Conservation (phyloP, 495 filamentous ascomycete genomes). For the Penicillium desertorum region DNA sequence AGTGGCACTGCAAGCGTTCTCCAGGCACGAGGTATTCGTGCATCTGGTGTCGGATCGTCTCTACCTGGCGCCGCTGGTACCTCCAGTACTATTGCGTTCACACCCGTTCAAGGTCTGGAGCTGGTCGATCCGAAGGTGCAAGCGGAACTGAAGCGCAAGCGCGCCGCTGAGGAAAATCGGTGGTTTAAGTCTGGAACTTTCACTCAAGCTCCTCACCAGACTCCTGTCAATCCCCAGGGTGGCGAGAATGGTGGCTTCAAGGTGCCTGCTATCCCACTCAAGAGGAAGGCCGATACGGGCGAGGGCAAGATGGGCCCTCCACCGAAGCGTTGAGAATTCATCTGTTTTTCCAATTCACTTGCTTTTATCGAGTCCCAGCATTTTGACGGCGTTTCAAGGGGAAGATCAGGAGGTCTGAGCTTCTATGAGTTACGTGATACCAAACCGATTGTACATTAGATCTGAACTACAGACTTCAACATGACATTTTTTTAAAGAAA, state of each 20-base stretch:
- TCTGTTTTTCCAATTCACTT: slow-evolving; percentile 5
- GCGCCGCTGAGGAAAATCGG: slow-evolving; percentile 88
- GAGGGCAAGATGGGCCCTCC: slow-evolving; percentile 48
- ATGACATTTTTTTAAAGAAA: not conserved
- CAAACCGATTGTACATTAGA: slow-evolving; percentile 19
- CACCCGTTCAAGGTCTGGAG: slow-evolving; percentile 90
- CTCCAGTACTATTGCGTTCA: slow-evolving; percentile 86
- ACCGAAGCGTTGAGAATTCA: slow-evolving; percentile 31
- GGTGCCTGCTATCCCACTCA: slow-evolving; percentile 48
- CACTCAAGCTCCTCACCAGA: slow-evolving; percentile 72
- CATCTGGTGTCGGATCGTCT: slow-evolving; percentile 71
- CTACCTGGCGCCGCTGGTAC: slow-evolving; percentile 64
- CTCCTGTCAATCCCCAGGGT: slow-evolving; percentile 21
- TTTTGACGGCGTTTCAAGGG: slow-evolving; percentile 23
- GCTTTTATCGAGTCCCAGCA: slow-evolving; percentile 18
- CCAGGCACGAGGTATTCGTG: slow-evolving; percentile 68
- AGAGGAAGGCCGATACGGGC: slow-evolving; percentile 46
- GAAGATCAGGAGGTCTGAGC: slow-evolving; percentile 10
- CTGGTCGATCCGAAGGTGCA: slow-evolving; percentile 91
- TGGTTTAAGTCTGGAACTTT: slow-evolving; percentile 98
- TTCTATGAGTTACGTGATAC: slow-evolving; percentile 23
- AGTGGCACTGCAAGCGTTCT: slow-evolving; percentile 65
- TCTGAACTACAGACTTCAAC: not conserved
- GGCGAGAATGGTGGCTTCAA: slow-evolving; percentile 50
- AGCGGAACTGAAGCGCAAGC: slow-evolving; percentile 76